phyloP scores from a whole-genome alignment of 2,329 filamentous ascomycete genomes.

The Diaporthe ilicicola region DNA sequence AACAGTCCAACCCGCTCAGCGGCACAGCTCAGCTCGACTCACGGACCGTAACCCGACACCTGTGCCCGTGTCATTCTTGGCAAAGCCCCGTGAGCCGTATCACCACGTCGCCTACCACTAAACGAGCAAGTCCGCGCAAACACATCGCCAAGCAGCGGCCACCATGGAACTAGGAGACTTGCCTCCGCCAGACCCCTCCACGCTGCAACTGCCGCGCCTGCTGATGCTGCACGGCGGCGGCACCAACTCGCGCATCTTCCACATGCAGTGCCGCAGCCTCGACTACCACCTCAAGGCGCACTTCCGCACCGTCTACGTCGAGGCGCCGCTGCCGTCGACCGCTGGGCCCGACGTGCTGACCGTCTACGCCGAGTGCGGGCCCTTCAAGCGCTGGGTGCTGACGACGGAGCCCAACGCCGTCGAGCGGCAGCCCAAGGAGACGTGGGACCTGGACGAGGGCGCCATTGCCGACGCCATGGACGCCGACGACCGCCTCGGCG shows the following conservation, averaged over 20 bases:
- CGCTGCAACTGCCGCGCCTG: slow-evolving; percentile 65
- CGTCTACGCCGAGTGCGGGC: slow-evolving; percentile 72
- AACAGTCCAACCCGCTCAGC: not conserved
- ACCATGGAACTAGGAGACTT: slow-evolving; percentile 38
- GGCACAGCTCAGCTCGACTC: slow-evolving; percentile 1
- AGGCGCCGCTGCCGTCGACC: slow-evolving; percentile 71
- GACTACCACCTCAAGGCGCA: slow-evolving; percentile 55
- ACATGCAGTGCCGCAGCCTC: slow-evolving; percentile 69
- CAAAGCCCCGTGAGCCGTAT: not conserved
- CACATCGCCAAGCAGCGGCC: not conserved
- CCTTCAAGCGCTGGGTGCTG: slow-evolving; percentile 62
- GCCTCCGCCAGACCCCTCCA: slow-evolving; percentile 53
- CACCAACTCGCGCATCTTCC: slow-evolving; percentile 75
- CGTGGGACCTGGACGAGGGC: slow-evolving; percentile 47
- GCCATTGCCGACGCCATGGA: slow-evolving; percentile 57
- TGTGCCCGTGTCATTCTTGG: not conserved
- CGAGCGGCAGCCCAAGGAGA: slow-evolving; percentile 30
- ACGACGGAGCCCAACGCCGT: slow-evolving; percentile 27
- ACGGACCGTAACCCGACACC: not conserved
- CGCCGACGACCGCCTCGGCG: slow-evolving; percentile 57
- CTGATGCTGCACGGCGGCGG: slow-evolving; percentile 86
- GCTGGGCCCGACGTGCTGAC: slow-evolving; percentile 69
- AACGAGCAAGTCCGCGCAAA: not conserved
- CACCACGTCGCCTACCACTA: not conserved
- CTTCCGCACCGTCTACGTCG: slow-evolving; percentile 77